A percentile compares a stretch with the other conserved stretches of the same genome.
Evolutionary conservation across 163 green algal species (phyloP).

Genomic region (Volvox carteri): DNA sequence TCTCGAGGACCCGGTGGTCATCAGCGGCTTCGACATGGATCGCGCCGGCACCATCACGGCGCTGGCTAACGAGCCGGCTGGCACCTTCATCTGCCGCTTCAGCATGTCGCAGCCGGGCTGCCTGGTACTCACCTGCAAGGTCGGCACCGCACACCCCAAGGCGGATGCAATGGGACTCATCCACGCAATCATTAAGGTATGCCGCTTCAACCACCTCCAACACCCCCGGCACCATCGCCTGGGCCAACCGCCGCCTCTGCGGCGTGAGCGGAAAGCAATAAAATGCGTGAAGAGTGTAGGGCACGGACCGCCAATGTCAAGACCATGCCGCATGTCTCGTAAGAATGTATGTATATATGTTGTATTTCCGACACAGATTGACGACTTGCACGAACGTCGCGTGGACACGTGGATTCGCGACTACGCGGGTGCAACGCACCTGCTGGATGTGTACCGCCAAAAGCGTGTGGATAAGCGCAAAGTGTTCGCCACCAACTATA

Average conservation of each 20-base stretch:
- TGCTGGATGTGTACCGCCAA: conserved; percentile 80
- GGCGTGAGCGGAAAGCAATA: no score
- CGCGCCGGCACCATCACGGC: conserved; percentile 67
- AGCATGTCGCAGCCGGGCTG: conserved; percentile 75
- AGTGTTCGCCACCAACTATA: conserved; percentile 77
- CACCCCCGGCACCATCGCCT: no score
- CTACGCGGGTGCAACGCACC: conserved; percentile 73
- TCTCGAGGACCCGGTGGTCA: conserved; percentile 76
- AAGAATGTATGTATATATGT: no score
- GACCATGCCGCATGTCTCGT: no score
- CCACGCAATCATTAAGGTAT: conserved; percentile 78
- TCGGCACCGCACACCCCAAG: conserved; percentile 51
- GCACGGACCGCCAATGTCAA: no score
- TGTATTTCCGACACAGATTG: conserved; percentile 41
- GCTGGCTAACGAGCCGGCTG: conserved; percentile 68
- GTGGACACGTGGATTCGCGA: conserved; percentile 82
- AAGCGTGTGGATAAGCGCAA: conserved; percentile 81
- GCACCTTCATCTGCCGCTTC: conserved; percentile 83
- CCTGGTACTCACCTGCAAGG: conserved; percentile 78
- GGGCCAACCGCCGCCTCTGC: no score
- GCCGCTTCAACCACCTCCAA: no score
- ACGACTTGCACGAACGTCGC: conserved; percentile 77
- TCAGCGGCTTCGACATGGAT: conserved; percentile 82
- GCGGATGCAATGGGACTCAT: conserved; percentile 74
- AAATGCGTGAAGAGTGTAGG: no score